Conservation (phyloP, 2,329 filamentous ascomycete species). For the Phialophora expanda region DNA sequence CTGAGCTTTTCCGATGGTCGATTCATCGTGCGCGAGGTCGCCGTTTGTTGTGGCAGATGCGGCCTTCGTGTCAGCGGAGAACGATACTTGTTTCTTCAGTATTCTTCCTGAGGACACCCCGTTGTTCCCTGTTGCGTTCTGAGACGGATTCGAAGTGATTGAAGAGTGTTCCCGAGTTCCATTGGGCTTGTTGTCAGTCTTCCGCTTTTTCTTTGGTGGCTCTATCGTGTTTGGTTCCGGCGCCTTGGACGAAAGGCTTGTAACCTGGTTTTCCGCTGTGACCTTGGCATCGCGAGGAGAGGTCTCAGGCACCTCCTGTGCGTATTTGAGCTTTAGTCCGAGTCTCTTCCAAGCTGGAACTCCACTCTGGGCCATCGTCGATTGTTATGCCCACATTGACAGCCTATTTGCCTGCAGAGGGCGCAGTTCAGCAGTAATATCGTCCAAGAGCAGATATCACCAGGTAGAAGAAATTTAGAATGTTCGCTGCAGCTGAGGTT, state of each 20-base stretch:
- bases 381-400: not conserved
- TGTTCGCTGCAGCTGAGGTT: conserved; percentile 14
- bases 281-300: not conserved
- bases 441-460: not conserved
- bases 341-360: conserved; percentile 66
- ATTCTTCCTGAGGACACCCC: conserved; percentile 8
- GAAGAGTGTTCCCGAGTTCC: not conserved
- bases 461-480: not conserved
- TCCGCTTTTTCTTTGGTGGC: conserved; percentile 32
- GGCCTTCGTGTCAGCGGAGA: conserved; percentile 67
- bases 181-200: conserved; percentile 8
- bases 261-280: conserved; percentile 12
- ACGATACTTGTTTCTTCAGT: conserved; percentile 57
- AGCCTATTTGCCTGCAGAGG: conserved; percentile 2
- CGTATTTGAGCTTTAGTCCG: conserved; percentile 64
- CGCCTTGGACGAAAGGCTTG: not conserved
- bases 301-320: conserved; percentile 44
- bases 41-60: conserved; percentile 43
- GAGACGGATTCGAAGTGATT: not conserved
- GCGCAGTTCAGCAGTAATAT: not conserved
- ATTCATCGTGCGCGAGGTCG: conserved; percentile 1
- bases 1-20: conserved; percentile 12
- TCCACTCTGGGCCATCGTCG: conserved; percentile 25
- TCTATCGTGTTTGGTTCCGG: conserved; percentile 6
- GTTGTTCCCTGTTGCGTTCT: conserved; percentile 1